Percentiles rank a stretch among this genome's conserved stretches.
Evolutionary conservation across 2,329 filamentous ascomycete genomes (phyloP).

Genomic region (Colletotrichum sp.): DNA sequence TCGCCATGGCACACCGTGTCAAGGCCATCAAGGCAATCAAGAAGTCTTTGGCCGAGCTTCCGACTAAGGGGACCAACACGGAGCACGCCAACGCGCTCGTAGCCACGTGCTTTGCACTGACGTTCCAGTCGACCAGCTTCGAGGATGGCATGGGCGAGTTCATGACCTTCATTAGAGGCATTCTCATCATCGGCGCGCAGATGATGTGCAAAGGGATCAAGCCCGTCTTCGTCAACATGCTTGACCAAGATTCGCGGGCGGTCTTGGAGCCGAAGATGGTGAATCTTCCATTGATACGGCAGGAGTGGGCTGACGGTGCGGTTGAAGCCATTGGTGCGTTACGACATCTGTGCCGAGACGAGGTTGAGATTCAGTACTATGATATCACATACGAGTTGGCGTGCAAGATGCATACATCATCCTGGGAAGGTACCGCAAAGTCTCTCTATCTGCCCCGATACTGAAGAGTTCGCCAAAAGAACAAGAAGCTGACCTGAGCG

Average conservation of each 20-base stretch:
- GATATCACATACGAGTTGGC: constrained; percentile 50
- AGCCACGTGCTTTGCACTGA: constrained; percentile 63
- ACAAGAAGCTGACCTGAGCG: neutral
- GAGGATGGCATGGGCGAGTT: constrained; percentile 65
- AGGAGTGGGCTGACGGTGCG: constrained; percentile 52
- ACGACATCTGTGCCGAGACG: constrained; percentile 45
- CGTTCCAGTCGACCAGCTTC: constrained; percentile 62
- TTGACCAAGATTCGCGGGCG: constrained; percentile 44
- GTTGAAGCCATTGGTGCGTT: constrained; percentile 46
- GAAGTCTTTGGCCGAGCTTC: constrained; percentile 50
- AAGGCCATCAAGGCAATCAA: constrained; percentile 70
- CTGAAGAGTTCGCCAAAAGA: constrained; percentile 23
- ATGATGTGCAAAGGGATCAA: constrained; percentile 55
- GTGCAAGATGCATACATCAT: constrained; percentile 56
- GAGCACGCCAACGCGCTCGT: constrained; percentile 65
- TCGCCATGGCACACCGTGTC: constrained; percentile 68
- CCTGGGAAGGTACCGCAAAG: constrained; percentile 50
- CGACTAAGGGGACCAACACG: constrained; percentile 42
- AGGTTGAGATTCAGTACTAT: constrained; percentile 52
- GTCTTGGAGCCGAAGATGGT: constrained; percentile 51
- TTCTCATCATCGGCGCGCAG: constrained; percentile 59
- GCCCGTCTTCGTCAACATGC: constrained; percentile 55
- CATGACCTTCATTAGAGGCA: constrained; percentile 65
- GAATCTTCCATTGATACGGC: constrained; percentile 48
- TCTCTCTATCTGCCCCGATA: neutral